These are phyloP conservation scores for Mortierella sp. DNA, from an alignment of 371 early-diverging fungal species.

Conservation along the genomic window DNA sequence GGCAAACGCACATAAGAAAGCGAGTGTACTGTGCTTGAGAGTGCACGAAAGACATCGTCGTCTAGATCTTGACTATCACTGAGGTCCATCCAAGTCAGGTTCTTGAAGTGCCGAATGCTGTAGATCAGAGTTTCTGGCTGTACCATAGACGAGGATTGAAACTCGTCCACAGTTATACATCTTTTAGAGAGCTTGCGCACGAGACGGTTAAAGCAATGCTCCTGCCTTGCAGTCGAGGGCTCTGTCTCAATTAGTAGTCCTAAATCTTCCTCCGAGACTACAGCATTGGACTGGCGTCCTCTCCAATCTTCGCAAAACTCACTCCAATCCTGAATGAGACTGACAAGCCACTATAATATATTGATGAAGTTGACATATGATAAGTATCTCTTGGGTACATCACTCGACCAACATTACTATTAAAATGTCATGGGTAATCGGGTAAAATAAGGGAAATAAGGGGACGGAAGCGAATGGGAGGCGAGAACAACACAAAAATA, in stretches of 20 bases:
- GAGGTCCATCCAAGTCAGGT: constrained; percentile 47
- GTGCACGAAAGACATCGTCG: constrained; percentile 32
- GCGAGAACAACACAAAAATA: neutral
- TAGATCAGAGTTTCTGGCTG: constrained; percentile 34
- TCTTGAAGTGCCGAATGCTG: constrained; percentile 30
- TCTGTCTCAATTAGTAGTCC: neutral
- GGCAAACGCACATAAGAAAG: constrained; percentile 41
- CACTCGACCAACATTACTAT: neutral
- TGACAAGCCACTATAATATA: constrained; percentile 37
- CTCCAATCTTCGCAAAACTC: constrained; percentile 38
- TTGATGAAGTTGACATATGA: neutral
- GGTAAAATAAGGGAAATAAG: neutral
- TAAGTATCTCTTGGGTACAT: neutral
- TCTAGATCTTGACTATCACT: constrained; percentile 38
- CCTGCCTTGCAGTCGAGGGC: constrained; percentile 28
- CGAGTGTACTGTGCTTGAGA: constrained; percentile 24
- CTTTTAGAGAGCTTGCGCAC: constrained; percentile 36
- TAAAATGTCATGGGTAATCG: constrained; percentile 5
- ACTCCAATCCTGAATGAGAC: constrained; percentile 43
- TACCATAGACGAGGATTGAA: constrained; percentile 29
- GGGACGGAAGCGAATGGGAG: neutral
- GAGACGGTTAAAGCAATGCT: constrained; percentile 46
- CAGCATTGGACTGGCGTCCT: constrained; percentile 1
- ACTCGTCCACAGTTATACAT: constrained; percentile 33
- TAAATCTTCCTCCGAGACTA: neutral